Conservation (phyloP, 1,284 basidiomycete genomes). For the Abortiporus biennis region DNA sequence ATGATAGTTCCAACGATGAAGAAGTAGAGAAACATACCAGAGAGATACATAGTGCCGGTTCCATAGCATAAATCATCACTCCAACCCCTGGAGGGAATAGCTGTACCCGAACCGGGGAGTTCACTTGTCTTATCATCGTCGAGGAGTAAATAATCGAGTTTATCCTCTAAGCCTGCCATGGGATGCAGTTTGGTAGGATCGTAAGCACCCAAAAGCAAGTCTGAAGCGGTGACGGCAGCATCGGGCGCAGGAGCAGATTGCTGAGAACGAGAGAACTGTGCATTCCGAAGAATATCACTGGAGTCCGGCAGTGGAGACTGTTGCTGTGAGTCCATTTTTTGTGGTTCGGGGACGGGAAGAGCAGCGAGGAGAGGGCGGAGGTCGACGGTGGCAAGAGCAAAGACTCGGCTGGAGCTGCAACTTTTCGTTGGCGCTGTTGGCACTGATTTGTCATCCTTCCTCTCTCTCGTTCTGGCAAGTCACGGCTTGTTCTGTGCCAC, state of each 20-base stretch:
- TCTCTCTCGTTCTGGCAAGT: background rate
- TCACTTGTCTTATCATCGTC: slow-evolving; percentile 92
- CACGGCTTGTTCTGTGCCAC: too few species aligned
- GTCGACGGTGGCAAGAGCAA: too few species aligned
- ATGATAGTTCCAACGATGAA: slow-evolving; percentile 10
- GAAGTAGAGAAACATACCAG: slow-evolving; percentile 64
- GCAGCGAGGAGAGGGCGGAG: background rate
- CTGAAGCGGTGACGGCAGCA: slow-evolving; percentile 61
- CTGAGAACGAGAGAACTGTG: slow-evolving; percentile 45
- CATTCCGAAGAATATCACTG: slow-evolving; percentile 45
- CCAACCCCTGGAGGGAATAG: slow-evolving; percentile 93
- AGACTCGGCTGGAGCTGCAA: too few species aligned
- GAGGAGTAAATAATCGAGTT: slow-evolving; percentile 87
- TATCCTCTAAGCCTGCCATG: slow-evolving; percentile 81
- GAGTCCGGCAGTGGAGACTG: slow-evolving; percentile 38
- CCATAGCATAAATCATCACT: slow-evolving; percentile 99
- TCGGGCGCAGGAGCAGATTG: slow-evolving; percentile 31
- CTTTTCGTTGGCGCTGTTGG: too few species aligned
- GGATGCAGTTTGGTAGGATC: slow-evolving; percentile 90
- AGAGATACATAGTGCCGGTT: slow-evolving; percentile 97
- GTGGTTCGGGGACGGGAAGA: slow-evolving; percentile 6
- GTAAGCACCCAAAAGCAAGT: slow-evolving; percentile 79
- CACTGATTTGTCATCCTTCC: too few species aligned
- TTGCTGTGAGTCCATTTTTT: slow-evolving; percentile 12
- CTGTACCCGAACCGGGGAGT: slow-evolving; percentile 79